These are phyloP conservation scores for Clausena lansium DNA, from an alignment of 345 rosid genomes.

Conservation along the genomic window DNA sequence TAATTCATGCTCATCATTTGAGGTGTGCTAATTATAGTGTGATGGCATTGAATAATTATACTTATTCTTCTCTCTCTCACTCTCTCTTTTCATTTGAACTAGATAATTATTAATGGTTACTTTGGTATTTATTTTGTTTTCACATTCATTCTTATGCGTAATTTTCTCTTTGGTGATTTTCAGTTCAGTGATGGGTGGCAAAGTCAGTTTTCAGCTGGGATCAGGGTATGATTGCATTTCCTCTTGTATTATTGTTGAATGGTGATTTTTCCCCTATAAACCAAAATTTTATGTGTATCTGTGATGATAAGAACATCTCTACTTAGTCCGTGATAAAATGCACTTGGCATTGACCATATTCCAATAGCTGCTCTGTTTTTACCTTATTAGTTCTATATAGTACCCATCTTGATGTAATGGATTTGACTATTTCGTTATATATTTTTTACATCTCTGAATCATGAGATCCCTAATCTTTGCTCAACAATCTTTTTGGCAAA, in stretches of 20 bases:
- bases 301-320: not conserved
- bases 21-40: constrained; percentile 44
- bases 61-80: not conserved
- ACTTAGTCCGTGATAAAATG: not conserved
- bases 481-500: not conserved
- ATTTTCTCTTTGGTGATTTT: constrained; percentile 20
- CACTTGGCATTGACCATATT: not conserved
- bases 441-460: not conserved
- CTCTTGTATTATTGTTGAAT: not conserved
- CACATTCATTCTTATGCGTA: not conserved
- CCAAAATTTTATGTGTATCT: not conserved
- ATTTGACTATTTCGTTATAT: not conserved
- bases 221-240: constrained; percentile 51
- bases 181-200: constrained; percentile 84
- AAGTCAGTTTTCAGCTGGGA: constrained; percentile 74
- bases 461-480: not conserved
- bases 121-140: not conserved
- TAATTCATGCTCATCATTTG: constrained; percentile 45
- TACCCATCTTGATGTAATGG: not conserved
- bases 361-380: not conserved
- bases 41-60: not conserved
- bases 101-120: not conserved
- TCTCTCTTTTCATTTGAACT: not conserved
- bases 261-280: not conserved
- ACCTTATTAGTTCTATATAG: not conserved